Base-by-base conservation (phyloP, 2,329 filamentous ascomycete species). In the Cladosporium sp. region DNA sequence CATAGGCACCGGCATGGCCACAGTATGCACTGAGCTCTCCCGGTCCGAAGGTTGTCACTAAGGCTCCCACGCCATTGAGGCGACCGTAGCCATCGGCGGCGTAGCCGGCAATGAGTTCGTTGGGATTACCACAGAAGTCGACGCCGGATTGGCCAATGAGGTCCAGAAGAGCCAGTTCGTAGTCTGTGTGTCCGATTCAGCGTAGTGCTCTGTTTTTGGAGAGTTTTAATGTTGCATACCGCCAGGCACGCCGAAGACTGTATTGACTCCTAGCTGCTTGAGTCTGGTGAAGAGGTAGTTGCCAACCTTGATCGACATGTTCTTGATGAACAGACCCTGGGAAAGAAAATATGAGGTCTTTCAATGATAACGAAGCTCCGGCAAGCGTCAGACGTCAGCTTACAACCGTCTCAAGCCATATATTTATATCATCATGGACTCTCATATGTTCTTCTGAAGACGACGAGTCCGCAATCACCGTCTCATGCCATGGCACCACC, bases 81-180 rank as follows among this genome's bases (percentile, higher is more conserved):
- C 86, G 79, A 50, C 85, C 85, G 64, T 90, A 90, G 19, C 86
- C 87, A 70, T 90, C 87, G n/a, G 87, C 85, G 22, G 86, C 86
- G 61, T 90, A 90, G 15, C 62, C 65, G 22, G 60, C 64, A 43
- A 68, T 68, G 34, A 70, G 56, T 44, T 69, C 67, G 50, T 69
- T 69, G 40, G 64, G 61, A 36, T 63, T 62, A 45, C 65, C 65
- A 17, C 67, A 52, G 68, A 69, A 72, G 17, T 54, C 58, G n/a
- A 73, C 52, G 3, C 66, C 66, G 2, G 68, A 58, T 18, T 64
- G 62, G 27, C 57, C 54, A 27, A 69, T 60, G 43, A 65, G 64
- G 36, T 70, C 67, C 11, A 69, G 62, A 4, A 67, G 52, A 2
- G 55, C 55, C 18, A 68, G 61, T 22, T 68, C 64, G 56, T 63